Percentiles rank a stretch among this genome's conserved stretches.
phyloP scores from a whole-genome alignment of 148 eudicot genomes.

The Arbutus unedo region DNA sequence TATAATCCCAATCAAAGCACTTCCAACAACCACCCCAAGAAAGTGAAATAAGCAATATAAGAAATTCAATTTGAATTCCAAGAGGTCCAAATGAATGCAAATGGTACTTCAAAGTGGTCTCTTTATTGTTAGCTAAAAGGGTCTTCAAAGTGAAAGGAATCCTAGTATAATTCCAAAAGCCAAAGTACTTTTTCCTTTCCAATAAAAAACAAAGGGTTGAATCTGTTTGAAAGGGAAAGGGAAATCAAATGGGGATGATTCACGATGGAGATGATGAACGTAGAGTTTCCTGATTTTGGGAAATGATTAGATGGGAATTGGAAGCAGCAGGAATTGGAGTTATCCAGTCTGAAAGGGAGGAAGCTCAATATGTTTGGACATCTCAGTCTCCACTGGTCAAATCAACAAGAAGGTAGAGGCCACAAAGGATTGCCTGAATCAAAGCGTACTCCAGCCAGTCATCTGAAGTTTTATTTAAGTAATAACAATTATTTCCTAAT shows the following conservation, averaged over 20 bases:
- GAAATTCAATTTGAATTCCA: too few species aligned
- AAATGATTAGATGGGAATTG: conserved; percentile 51
- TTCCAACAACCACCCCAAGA: too few species aligned
- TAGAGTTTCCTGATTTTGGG: conserved; percentile 38
- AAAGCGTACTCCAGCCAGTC: conserved; percentile 66
- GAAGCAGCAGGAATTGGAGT: conserved; percentile 54
- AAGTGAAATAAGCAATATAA: too few species aligned
- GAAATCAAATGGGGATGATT: conserved; percentile 1
- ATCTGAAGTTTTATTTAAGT: conserved; percentile 39
- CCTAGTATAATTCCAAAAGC: too few species aligned
- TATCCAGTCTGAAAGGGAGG: conserved; percentile 47
- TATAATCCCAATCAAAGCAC: too few species aligned
- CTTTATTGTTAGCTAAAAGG: too few species aligned
- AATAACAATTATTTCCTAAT: not conserved
- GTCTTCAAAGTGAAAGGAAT: too few species aligned
- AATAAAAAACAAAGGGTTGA: too few species aligned
- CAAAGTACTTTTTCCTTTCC: too few species aligned
- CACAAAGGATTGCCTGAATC: conserved; percentile 68
- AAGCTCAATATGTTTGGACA: conserved; percentile 36
- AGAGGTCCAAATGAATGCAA: too few species aligned
- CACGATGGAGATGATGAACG: conserved; percentile 35
- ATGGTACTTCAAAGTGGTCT: too few species aligned
- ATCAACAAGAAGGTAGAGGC: conserved; percentile 85
- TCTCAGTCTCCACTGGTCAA: conserved; percentile 59
- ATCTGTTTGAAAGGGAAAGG: too few species aligned